A percentile compares a stretch with the other conserved stretches of the same genome.
Evolutionary conservation across 179 eudicot species (phyloP).

Genomic region (Carnegiea gigantea): DNA sequence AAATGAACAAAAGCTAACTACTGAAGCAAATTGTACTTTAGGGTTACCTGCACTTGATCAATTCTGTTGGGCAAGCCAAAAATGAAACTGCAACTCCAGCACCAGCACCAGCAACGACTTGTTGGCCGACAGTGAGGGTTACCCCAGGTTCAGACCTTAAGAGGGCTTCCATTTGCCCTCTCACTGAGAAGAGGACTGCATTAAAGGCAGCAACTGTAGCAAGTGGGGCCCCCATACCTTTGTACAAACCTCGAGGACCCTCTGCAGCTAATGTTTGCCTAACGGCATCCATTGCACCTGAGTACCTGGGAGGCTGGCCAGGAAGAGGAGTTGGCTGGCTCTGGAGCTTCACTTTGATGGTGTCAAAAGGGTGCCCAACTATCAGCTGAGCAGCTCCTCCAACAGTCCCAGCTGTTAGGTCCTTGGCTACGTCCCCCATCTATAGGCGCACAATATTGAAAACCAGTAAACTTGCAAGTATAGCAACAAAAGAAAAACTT

Average conservation of each 20-base stretch:
- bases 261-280: slow-evolving; percentile 82
- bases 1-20: background rate
- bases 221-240: slow-evolving; percentile 99
- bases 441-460: slow-evolving; percentile 17
- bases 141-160: slow-evolving; percentile 70
- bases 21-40: background rate
- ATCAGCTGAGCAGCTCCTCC: slow-evolving; percentile 95
- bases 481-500: background rate
- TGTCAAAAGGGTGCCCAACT: slow-evolving; percentile 92
- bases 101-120: slow-evolving; percentile 75
- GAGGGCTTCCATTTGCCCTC: slow-evolving; percentile 81
- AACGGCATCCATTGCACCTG: slow-evolving; percentile 91
- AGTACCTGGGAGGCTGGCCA: slow-evolving; percentile 67
- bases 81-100: slow-evolving; percentile 94
- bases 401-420: slow-evolving; percentile 81
- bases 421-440: slow-evolving; percentile 97
- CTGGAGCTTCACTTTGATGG: slow-evolving; percentile 96
- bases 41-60: slow-evolving; percentile 87
- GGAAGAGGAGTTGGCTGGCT: slow-evolving; percentile 91
- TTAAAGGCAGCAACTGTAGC: slow-evolving; percentile 96
- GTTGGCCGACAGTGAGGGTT: slow-evolving; percentile 71
- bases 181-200: slow-evolving; percentile 78
- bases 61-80: slow-evolving; percentile 86
- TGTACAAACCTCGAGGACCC: slow-evolving; percentile 82
- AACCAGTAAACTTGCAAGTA: background rate